Base-by-base conservation (phyloP, 176 grass and related monocot genomes). In the Eleusine coracana region DNA sequence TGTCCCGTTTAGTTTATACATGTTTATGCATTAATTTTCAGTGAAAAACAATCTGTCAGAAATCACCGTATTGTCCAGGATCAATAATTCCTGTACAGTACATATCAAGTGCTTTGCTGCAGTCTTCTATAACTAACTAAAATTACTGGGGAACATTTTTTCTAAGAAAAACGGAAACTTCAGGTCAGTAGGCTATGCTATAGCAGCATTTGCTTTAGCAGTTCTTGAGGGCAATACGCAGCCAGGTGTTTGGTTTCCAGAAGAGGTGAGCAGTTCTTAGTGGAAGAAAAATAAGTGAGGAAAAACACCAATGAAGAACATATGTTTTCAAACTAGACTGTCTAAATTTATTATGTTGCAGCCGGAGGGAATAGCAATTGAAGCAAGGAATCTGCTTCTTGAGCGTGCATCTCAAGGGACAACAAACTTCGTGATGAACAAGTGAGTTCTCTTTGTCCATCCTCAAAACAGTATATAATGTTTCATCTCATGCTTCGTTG, bases 221-320 rank as follows among this genome's bases (percentile, higher is more conserved):
- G 73, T 97, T 92, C 90, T 94, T 70, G 90, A 97, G 82, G 94
- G 86, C 29, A 91, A 86, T 84, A 87, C 90, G 2, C 90, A 92
- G 58, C 86, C 76, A 67, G 94, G 94, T 3, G 88, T 92, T 78
- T 97, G 94, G 92, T 97, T 97, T 90, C 92, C 94, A 60, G 92
- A 97, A 86, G 90, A 94, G 90, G 90, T 94, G 51, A 39, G 60
- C 67, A 39, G 41, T 82, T 20, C 14, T 41, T 25, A 45, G 6
- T 86, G 18, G 45, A 27, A 71, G 10, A 29, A 75, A 60, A 49
- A 39, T 12, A 62, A 62, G n/a, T 25, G 10, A 23, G 56, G 20
- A 15, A 58, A 20, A 78, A 0, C 10, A 76, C 17, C 38, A 58
- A 41, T 13, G 59, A 37, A 62, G 1, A n/a, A 20, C 4, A 72